These are phyloP conservation scores for Colletotrichum sp. DNA, from an alignment of 2,329 filamentous ascomycete genomes.

Conservation along the genomic window DNA sequence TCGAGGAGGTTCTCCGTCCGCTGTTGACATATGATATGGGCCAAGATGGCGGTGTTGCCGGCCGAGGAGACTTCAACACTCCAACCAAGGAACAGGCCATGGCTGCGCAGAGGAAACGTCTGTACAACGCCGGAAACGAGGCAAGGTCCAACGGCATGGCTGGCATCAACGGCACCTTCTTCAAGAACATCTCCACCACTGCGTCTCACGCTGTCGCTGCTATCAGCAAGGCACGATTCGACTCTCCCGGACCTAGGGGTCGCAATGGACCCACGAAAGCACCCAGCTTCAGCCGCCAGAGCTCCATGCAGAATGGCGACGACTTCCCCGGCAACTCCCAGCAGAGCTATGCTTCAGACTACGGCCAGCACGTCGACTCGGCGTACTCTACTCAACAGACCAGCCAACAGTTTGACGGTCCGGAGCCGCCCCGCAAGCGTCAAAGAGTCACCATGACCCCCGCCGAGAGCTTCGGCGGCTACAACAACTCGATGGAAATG, in stretches of 20 bases:
- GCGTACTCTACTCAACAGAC: constrained; percentile 67
- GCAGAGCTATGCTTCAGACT: constrained; percentile 81
- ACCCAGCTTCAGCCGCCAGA: constrained; percentile 73
- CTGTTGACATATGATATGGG: constrained; percentile 83
- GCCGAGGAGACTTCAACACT: constrained; percentile 82
- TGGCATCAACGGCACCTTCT: constrained; percentile 79
- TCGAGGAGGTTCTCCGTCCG: constrained; percentile 77
- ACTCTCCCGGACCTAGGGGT: constrained; percentile 78
- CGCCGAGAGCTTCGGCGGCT: constrained; percentile 62
- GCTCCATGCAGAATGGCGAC: constrained; percentile 73
- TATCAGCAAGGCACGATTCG: constrained; percentile 94
- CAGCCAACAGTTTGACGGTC: constrained; percentile 33
- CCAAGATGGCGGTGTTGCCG: constrained; percentile 73
- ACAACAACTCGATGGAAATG: constrained; percentile 51
- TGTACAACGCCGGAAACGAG: constrained; percentile 81
- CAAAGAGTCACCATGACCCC: constrained; percentile 63
- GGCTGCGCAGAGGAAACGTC: constrained; percentile 90
- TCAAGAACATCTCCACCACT: constrained; percentile 94
- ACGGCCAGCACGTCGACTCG: constrained; percentile 74
- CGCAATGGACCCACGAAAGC: constrained; percentile 70
- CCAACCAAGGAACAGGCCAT: constrained; percentile 99
- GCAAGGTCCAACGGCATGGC: constrained; percentile 64
- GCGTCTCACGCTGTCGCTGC: constrained; percentile 93
- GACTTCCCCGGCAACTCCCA: constrained; percentile 78
- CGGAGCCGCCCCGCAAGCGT: constrained; percentile 85